Percentiles rank a stretch among this genome's conserved stretches.
These are phyloP conservation scores for Tulasnella sp. DNA, from an alignment of 768 basidiomycete genomes.

Conservation along the genomic window DNA sequence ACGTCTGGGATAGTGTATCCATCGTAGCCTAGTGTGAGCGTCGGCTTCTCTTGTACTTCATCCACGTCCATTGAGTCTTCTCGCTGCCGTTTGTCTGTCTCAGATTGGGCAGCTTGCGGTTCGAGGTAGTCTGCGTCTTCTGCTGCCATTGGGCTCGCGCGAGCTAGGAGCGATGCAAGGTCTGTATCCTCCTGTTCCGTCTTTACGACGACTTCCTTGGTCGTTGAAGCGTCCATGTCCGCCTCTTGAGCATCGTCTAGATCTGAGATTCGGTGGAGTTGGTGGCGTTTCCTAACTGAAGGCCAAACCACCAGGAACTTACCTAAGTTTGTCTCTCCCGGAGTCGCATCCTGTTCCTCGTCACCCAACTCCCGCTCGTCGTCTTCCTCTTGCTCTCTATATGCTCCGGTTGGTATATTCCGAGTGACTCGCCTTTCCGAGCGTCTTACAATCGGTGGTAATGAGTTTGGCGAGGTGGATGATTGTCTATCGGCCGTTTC, in stretches of 20 bases:
- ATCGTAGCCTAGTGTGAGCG: slow-evolving; percentile 61
- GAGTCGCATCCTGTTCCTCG: background rate
- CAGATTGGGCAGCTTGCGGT: background rate
- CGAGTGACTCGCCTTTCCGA: background rate
- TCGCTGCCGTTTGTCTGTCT: too few relatives aligned
- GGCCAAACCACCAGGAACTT: background rate
- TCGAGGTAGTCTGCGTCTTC: slow-evolving; percentile 21
- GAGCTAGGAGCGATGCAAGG: slow-evolving; percentile 6
- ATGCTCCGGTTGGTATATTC: background rate
- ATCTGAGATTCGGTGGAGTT: background rate
- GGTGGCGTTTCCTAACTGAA: background rate
- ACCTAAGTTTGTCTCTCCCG: background rate
- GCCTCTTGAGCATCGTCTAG: background rate
- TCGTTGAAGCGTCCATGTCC: background rate
- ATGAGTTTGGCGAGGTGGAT: background rate
- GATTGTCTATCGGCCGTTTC: background rate
- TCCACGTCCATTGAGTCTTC: slow-evolving; percentile 61
- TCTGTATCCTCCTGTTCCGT: background rate
- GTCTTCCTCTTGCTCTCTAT: slow-evolving; percentile 15
- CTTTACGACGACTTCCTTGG: background rate
- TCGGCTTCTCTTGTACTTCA: slow-evolving; percentile 63
- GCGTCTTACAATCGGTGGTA: background rate
- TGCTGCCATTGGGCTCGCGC: slow-evolving; percentile 25
- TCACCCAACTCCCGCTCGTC: background rate
- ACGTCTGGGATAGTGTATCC: slow-evolving; percentile 68